phyloP scores from a whole-genome alignment of 2,329 filamentous ascomycete species.

The Cytospora leucostoma region DNA sequence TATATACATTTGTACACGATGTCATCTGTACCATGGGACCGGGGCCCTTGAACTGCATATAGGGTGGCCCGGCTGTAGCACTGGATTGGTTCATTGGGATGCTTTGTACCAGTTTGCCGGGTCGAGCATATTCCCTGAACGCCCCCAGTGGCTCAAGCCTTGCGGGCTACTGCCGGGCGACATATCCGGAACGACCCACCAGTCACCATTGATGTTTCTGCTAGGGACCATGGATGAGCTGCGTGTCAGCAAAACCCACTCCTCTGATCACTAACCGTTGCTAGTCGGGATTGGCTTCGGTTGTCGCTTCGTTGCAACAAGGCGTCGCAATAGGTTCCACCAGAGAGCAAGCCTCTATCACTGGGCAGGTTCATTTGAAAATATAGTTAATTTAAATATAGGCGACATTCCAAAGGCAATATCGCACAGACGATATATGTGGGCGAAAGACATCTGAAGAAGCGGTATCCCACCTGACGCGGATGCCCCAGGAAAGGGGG shows the following conservation, averaged over 20 bases:
- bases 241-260: not conserved
- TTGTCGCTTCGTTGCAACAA: not conserved
- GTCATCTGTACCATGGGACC: not conserved
- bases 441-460: not conserved
- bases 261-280: not conserved
- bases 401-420: not conserved
- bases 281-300: not conserved
- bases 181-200: not conserved
- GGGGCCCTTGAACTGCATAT: not conserved
- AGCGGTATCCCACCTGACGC: not conserved
- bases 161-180: not conserved
- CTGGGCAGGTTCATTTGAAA: not conserved
- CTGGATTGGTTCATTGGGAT: not conserved
- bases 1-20: not conserved
- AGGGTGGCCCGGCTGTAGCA: not conserved
- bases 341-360: not conserved
- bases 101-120: not conserved
- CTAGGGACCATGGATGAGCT: not conserved
- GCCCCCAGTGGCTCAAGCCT: not conserved
- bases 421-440: too few species aligned
- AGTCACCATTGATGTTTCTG: not conserved
- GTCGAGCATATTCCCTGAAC: not conserved
- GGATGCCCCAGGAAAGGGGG: not conserved
- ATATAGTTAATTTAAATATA: not conserved
- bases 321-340: not conserved